Conservation (phyloP, 2,329 filamentous ascomycete genomes). For the Lojkania enalia region DNA sequence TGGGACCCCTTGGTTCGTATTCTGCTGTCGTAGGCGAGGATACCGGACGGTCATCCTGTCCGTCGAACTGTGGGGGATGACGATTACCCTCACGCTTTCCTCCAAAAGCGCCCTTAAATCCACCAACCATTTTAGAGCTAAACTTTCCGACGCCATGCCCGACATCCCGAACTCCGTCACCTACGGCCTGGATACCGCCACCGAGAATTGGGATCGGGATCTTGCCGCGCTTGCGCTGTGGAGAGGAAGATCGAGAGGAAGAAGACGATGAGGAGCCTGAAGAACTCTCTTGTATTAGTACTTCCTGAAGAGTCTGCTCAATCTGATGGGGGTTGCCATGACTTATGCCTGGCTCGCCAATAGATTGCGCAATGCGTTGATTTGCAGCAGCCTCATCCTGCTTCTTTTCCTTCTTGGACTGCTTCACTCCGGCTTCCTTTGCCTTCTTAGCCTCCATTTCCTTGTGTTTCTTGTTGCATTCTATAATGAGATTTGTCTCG, state of each 20-base stretch:
- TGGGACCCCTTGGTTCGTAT: slow-evolving; percentile 30
- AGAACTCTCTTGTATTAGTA: slow-evolving; percentile 40
- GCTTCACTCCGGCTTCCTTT: slow-evolving; percentile 64
- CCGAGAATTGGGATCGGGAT: slow-evolving; percentile 54
- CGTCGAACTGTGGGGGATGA: slow-evolving; percentile 22
- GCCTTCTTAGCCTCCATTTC: slow-evolving; percentile 67
- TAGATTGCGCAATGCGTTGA: slow-evolving; percentile 55
- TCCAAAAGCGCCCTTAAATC: slow-evolving; percentile 40
- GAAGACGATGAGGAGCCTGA: slow-evolving; percentile 24
- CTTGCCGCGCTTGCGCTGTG: slow-evolving; percentile 31
- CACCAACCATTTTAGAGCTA: slow-evolving; percentile 45
- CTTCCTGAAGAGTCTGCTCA: slow-evolving; percentile 54
- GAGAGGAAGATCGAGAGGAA: slow-evolving; percentile 37
- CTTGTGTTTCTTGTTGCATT: slow-evolving; percentile 77
- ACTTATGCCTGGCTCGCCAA: slow-evolving; percentile 56
- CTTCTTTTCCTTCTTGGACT: slow-evolving; percentile 57
- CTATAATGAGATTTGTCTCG: slow-evolving; percentile 80
- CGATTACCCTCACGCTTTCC: slow-evolving; percentile 20
- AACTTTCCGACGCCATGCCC: slow-evolving; percentile 50
- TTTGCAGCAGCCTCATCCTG: slow-evolving; percentile 68
- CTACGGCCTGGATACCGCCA: slow-evolving; percentile 46
- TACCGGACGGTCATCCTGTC: slow-evolving; percentile 21
- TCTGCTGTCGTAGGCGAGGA: slow-evolving; percentile 35
- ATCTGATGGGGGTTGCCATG: slow-evolving; percentile 61
- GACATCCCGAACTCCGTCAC: slow-evolving; percentile 55